phyloP scores from a whole-genome alignment of 495 filamentous ascomycete species.

The Endocarpon pusillum region DNA sequence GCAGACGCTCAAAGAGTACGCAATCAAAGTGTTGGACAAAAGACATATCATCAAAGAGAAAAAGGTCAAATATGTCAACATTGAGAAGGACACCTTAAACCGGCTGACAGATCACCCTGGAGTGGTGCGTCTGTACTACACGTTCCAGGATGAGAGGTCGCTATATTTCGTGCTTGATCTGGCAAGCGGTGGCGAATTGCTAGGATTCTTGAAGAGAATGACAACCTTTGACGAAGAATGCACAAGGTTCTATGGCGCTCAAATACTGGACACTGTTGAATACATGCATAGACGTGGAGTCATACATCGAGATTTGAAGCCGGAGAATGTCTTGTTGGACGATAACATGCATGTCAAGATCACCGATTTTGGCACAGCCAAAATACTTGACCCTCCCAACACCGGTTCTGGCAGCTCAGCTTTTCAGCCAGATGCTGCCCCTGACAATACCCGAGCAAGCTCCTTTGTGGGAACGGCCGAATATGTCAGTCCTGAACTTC shows the following conservation, averaged over 20 bases:
- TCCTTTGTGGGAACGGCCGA: constrained; percentile 98
- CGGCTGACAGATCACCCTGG: constrained; percentile 91
- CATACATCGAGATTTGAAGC: constrained; percentile 94
- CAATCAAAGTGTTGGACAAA: constrained; percentile 97
- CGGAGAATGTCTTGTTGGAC: constrained; percentile 91
- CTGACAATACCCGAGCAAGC: constrained; percentile 55
- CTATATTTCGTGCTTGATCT: constrained; percentile 95
- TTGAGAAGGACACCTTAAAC: constrained; percentile 97
- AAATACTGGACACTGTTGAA: constrained; percentile 91
- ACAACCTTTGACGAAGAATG: constrained; percentile 92
- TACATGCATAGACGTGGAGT: constrained; percentile 96
- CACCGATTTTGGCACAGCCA: constrained; percentile 96
- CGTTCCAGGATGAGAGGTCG: constrained; percentile 91
- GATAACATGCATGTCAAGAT: constrained; percentile 96
- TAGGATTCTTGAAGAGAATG: constrained; percentile 86
- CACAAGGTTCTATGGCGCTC: constrained; percentile 82
- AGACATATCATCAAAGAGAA: constrained; percentile 99
- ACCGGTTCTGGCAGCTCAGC: constrained; percentile 28
- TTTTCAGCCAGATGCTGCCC: constrained; percentile 35
- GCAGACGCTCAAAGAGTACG: constrained; percentile 89
- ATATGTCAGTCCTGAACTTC: constrained; percentile 90
- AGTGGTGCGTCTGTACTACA: constrained; percentile 94
- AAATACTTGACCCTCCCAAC: constrained; percentile 59
- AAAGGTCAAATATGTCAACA: constrained; percentile 99
- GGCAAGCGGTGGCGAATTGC: constrained; percentile 78